Conservation (phyloP, 768 basidiomycete species). For the Mrakia hoshinonis region DNA sequence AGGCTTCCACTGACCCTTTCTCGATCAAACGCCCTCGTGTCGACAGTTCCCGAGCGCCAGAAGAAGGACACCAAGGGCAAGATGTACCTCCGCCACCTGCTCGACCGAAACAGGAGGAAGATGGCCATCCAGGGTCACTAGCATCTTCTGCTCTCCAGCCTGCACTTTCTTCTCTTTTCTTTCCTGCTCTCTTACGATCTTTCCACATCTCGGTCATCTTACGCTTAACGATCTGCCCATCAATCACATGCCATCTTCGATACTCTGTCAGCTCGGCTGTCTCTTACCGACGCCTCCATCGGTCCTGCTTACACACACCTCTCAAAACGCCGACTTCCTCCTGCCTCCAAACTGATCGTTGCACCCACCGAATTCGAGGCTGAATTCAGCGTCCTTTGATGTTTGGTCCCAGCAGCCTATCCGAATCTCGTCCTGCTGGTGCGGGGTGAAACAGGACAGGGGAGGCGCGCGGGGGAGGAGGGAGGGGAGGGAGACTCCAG, state of each 20-base stretch:
- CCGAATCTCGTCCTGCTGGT: too few relatives aligned
- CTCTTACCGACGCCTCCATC: too few relatives aligned
- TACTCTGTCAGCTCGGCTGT: too few relatives aligned
- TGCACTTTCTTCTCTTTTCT: neutral
- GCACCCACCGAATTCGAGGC: too few relatives aligned
- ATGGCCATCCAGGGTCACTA: neutral
- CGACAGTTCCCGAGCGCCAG: conserved; percentile 21
- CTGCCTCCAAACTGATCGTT: too few relatives aligned
- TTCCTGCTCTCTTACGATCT: neutral
- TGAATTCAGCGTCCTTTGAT: too few relatives aligned
- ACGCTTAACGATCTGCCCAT: neutral
- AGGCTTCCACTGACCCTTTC: neutral
- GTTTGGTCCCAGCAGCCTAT: too few relatives aligned
- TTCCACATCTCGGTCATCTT: neutral
- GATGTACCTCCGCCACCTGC: conserved; percentile 18
- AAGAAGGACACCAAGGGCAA: neutral
- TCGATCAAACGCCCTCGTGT: neutral
- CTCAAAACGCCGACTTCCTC: too few relatives aligned
- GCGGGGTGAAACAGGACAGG: too few relatives aligned
- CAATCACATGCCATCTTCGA: neutral
- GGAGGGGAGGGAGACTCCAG: too few relatives aligned
- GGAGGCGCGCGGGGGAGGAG: too few relatives aligned
- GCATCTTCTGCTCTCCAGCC: neutral
- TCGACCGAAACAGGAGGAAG: conserved; percentile 18
- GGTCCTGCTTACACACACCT: too few relatives aligned